Base-by-base conservation (phyloP, 1,284 basidiomycete genomes). In the Cryptococcus sp. region DNA sequence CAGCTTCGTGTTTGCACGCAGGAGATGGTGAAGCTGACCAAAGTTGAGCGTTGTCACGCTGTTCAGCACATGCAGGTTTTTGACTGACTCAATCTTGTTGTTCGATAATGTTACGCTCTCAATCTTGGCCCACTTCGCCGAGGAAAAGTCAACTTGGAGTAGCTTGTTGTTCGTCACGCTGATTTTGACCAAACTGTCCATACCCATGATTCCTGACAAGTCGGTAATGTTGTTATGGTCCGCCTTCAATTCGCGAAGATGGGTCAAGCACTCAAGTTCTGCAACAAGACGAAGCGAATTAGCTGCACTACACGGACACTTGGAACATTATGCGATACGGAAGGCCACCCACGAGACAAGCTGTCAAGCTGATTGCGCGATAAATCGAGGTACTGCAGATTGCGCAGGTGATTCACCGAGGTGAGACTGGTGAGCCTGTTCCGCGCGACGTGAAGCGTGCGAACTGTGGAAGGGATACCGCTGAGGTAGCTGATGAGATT, bases 341-440 rank as follows among this genome's bases (percentile, higher is more conserved):
- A n/a, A 35, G 10, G 10, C 35, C 41, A 86, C 91, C 78, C 76
- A 93, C 92, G 91, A 48, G 83, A 83, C 48, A 96, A 81, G 16
- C 88, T 91, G 64, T 94, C 91, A 54, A 99, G 83, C 59, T 91
- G 85, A 76, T 99, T 99, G 67, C 85, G 79, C 75, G 92, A 94
- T 64, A 99, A 86, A 79, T 99, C 93, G 65, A 99, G 83, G 68
- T 85, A 86, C 78, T 94, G 91, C 45, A 99, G 83, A 75, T 91
- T 90, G 41, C 83, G 80, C 65, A 99, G 81, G 76, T 97, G 93
- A 71, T 85, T 85, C 75, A 94, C 96, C 22, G 93, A 93, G 25
- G 92, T 93, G 64, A 96, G 81, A 60, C 86, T 85, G 64, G 91
- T 90, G 66, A 99, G 82, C 63, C 91, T 83, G 76, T 97, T 97